Evolutionary conservation across 2,329 filamentous ascomycete genomes (phyloP).

Genomic region (Colletotrichum melonis): DNA sequence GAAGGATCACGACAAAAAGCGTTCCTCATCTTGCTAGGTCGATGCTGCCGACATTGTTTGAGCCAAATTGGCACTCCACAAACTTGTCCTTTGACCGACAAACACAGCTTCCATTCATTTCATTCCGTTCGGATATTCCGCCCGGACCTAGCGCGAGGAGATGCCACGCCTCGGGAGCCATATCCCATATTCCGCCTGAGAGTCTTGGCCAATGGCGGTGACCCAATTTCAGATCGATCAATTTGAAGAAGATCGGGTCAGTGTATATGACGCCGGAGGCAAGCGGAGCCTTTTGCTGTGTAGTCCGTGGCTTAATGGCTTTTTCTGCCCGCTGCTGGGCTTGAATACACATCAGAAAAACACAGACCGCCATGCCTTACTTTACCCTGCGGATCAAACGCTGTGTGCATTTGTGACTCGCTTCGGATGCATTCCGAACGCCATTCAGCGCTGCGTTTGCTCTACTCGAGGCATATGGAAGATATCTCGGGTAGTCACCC

Average conservation of each 20-base stretch:
- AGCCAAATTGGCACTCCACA: not conserved
- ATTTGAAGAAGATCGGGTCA: not conserved
- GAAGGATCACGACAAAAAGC: not conserved
- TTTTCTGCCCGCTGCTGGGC: not conserved
- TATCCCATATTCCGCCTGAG: not conserved
- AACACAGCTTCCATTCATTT: not conserved
- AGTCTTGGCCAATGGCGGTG: slow-evolving; percentile 12
- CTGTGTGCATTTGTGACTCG: not conserved
- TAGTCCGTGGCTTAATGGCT: not conserved
- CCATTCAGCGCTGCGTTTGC: not conserved
- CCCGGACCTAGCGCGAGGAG: not conserved
- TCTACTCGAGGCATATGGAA: no score
- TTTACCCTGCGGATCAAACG: not conserved
- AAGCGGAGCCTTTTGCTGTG: not conserved
- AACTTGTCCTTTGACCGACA: not conserved
- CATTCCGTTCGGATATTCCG: not conserved
- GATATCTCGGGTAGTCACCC: not conserved
- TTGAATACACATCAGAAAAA: not conserved
- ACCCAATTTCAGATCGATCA: slow-evolving; percentile 9
- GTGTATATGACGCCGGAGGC: not conserved
- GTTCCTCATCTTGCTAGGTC: not conserved
- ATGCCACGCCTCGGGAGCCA: not conserved
- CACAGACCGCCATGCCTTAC: slow-evolving; percentile 10
- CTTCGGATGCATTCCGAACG: not conserved
- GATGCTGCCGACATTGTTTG: not conserved